These are phyloP conservation scores for Aspergillus uvarum DNA, from an alignment of 2,329 filamentous ascomycete species.

Conservation along the genomic window DNA sequence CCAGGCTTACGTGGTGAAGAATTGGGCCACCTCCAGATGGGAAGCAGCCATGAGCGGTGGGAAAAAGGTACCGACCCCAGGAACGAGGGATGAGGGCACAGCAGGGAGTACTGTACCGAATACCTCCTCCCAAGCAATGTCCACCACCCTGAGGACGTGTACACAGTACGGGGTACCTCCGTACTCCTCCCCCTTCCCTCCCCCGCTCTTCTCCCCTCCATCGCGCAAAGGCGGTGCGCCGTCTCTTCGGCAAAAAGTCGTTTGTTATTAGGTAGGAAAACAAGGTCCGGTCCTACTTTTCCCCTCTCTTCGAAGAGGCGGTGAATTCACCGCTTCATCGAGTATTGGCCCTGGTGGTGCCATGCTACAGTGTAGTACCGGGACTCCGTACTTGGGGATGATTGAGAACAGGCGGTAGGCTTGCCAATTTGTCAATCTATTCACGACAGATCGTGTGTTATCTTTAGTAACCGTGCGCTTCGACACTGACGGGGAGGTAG, in stretches of 20 bases:
- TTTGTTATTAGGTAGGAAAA: neutral
- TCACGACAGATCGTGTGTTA: no score
- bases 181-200: neutral
- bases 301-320: conserved; percentile 12
- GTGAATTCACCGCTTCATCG: conserved; percentile 24
- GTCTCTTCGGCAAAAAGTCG: neutral
- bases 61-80: neutral
- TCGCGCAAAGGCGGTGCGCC: neutral
- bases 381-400: neutral
- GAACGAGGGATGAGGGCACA: neutral
- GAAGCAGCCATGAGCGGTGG: neutral
- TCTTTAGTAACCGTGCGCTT: no score
- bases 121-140: neutral
- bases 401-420: no score
- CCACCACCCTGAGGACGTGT: neutral
- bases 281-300: neutral
- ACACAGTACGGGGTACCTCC: neutral
- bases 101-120: neutral
- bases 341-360: conserved; percentile 17
- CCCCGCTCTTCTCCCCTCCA: neutral
- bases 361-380: conserved; percentile 9
- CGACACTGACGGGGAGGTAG: no score
- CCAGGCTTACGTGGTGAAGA: conserved; percentile 5
- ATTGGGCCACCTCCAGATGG: neutral
- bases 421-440: no score